These are phyloP conservation scores for Hirsutella thompsonii DNA, from an alignment of 2,329 filamentous ascomycete species.

Conservation along the genomic window DNA sequence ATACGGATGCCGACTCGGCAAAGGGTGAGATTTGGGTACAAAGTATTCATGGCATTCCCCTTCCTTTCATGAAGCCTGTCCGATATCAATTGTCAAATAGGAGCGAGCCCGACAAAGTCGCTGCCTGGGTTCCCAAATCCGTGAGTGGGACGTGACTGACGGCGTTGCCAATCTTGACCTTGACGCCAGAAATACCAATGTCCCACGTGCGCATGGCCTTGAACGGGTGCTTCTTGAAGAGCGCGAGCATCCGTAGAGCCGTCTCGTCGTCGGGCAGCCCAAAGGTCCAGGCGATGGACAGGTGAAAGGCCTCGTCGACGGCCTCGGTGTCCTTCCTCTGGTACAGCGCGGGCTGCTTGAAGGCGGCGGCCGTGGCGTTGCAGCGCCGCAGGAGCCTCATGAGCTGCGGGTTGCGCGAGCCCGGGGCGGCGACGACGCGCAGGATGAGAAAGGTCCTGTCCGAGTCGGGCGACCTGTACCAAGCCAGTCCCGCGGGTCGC, in stretches of 20 bases:
- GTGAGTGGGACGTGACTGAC: slow-evolving; percentile 38
- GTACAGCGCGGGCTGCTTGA: slow-evolving; percentile 63
- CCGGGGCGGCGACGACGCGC: slow-evolving; percentile 31
- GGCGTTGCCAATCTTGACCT: slow-evolving; percentile 63
- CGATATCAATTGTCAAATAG: not conserved
- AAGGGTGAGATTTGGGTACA: not conserved
- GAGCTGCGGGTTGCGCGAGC: slow-evolving; percentile 37
- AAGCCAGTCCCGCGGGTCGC: slow-evolving; percentile 25
- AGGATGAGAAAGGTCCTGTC: slow-evolving; percentile 79
- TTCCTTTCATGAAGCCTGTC: no score
- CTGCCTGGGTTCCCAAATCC: slow-evolving; percentile 1
- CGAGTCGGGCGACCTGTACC: slow-evolving; percentile 41
- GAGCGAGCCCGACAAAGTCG: not conserved
- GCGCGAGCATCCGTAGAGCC: slow-evolving; percentile 12
- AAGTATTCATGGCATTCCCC: not conserved
- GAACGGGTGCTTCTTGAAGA: slow-evolving; percentile 13
- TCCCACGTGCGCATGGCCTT: slow-evolving; percentile 24
- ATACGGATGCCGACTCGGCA: no score
- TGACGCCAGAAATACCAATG: slow-evolving; percentile 48
- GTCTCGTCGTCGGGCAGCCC: slow-evolving; percentile 31
- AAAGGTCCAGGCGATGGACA: slow-evolving; percentile 82
- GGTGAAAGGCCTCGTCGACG: slow-evolving; percentile 51
- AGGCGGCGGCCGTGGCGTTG: slow-evolving; percentile 47
- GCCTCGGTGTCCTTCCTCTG: slow-evolving; percentile 13
- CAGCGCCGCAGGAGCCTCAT: slow-evolving; percentile 50